phyloP scores from a whole-genome alignment of 1,284 basidiomycete genomes.

The Ustilago bromivora region DNA sequence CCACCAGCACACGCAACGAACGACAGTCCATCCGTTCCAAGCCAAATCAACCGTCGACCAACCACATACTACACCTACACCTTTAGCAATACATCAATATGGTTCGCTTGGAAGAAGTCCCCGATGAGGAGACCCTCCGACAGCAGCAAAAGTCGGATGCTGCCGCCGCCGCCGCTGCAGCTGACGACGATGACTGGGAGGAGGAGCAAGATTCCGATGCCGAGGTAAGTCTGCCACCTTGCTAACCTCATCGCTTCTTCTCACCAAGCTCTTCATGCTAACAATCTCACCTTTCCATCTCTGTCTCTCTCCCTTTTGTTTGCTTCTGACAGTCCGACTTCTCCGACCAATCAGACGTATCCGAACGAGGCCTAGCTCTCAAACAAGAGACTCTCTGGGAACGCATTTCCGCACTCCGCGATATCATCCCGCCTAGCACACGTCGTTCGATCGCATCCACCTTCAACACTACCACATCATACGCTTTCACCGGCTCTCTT shows the following conservation, averaged over 20 bases:
- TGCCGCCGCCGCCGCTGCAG: constrained; percentile 33
- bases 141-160: constrained; percentile 41
- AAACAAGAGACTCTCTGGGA: constrained; percentile 83
- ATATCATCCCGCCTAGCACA: constrained; percentile 92
- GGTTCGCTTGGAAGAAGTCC: constrained; percentile 55
- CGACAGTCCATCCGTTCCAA: neutral
- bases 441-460: constrained; percentile 80
- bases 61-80: neutral
- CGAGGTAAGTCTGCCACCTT: constrained; percentile 28
- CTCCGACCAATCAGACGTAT: constrained; percentile 61
- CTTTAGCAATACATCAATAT: constrained; percentile 15
- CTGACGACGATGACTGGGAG: constrained; percentile 42
- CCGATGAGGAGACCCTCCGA: constrained; percentile 54
- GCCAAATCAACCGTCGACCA: too few relatives aligned
- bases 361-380: constrained; percentile 59
- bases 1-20: neutral
- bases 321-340: constrained; percentile 39
- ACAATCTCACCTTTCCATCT: neutral
- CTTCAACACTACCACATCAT: constrained; percentile 76
- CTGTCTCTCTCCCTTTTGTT: neutral
- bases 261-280: neutral
- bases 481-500: constrained; percentile 75
- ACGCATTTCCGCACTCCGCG: constrained; percentile 88
- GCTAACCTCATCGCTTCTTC: neutral
- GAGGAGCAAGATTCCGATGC: constrained; percentile 50